Base-by-base conservation (phyloP, 305 asterid genomes). In the Fraxinus baroniana region DNA sequence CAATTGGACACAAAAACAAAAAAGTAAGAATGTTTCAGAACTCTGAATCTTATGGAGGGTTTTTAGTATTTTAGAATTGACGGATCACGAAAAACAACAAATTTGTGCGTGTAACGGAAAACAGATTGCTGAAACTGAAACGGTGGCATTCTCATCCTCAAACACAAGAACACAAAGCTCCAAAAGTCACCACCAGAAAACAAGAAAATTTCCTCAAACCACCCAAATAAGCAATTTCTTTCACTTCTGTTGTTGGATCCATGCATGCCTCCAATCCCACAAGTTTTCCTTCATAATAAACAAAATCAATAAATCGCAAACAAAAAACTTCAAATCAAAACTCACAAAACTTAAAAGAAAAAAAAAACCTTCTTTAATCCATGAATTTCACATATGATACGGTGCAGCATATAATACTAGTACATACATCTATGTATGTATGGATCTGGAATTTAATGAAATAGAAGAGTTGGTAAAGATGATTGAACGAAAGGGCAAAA, bases 391-490 rank as follows among this genome's bases (percentile, higher is more conserved):
- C 77, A 35, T 72, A 35, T 35, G 15, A 49, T 17, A 46, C 71
- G 15, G 22, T 32, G 20, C 70, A 49, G 46, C 66, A 18, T 17
- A 77, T 13, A 72, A 15, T 24, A 76, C 30, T 3, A 49, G 17
- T 77, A 77, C 80, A 77, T 52, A 44, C 55, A 44, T 15, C 33
- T 35, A 75, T 44, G 39, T 49, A 77, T 28, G 80, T 46, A 84
- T 86, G 91, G 90, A 90, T 88, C 90, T 88, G 87, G 84, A 84
- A 15, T 33, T 75, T 75, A 83, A 78, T 85, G 89, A 78, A 78
- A 82, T 86, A 85, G 79, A 80, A 82, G 80, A 83, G 88, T 85
- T 88, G 92, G 89, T 85, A 77, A 82, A 87, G 90, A 73, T 83
- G 82, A 85, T 62, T 66, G 81, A 44, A 68, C 5, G 26, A 62